phyloP scores from a whole-genome alignment of 2,329 filamentous ascomycete species.

The Colletotrichum sp. region DNA sequence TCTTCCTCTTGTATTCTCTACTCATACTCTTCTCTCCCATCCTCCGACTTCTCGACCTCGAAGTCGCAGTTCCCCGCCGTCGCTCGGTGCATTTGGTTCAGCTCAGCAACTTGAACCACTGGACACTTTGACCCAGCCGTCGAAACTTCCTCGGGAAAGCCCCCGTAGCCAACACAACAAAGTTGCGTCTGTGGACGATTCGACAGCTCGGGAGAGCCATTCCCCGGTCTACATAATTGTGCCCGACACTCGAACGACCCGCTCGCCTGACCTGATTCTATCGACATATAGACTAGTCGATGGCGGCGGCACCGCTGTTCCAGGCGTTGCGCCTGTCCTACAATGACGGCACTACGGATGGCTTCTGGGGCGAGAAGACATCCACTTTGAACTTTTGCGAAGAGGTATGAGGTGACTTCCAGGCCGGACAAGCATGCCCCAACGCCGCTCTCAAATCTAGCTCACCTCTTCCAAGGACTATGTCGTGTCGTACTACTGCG shows the following conservation, averaged over 20 bases:
- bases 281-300: background rate
- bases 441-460: constrained; percentile 2
- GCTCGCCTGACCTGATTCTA: background rate
- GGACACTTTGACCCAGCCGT: background rate
- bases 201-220: background rate
- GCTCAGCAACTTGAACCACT: background rate
- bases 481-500: constrained; percentile 77
- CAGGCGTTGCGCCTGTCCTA: constrained; percentile 12
- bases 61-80: background rate
- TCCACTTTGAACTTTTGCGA: constrained; percentile 82
- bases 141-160: background rate
- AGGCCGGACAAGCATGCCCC: background rate
- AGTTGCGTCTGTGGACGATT: background rate
- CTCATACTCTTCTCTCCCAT: background rate
- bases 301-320: constrained; percentile 7
- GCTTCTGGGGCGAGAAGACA: constrained; percentile 74
- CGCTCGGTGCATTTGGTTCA: background rate
- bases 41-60: background rate
- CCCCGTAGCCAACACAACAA: background rate
- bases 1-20: background rate
- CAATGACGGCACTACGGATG: constrained; percentile 32
- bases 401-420: constrained; percentile 60
- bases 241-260: background rate
- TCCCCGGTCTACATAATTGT: background rate
- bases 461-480: constrained; percentile 45